Evolutionary conservation across 2,329 filamentous ascomycete genomes (phyloP).

Genomic region (Ophiocordyceps sinensis): DNA sequence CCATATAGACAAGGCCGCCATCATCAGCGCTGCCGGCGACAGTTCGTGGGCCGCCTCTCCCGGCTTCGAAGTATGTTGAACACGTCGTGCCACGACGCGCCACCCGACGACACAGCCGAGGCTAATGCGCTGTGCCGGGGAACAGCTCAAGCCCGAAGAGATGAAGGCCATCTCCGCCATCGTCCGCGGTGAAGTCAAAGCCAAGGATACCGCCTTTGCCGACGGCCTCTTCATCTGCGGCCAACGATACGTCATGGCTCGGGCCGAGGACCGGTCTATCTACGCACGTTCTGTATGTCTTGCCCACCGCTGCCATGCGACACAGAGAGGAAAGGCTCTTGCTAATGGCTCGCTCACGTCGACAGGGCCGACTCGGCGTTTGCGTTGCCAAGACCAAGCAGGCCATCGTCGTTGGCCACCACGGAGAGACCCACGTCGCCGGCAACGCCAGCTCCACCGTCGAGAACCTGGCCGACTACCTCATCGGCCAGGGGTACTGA

Average conservation of each 20-base stretch:
- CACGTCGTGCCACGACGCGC: neutral
- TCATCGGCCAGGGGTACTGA: conserved; percentile 63
- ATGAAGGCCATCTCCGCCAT: conserved; percentile 43
- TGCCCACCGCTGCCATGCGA: neutral
- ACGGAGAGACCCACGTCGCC: conserved; percentile 59
- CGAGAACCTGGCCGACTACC: conserved; percentile 76
- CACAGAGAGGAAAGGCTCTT: neutral
- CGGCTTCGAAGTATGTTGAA: conserved; percentile 53
- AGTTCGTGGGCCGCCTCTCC: conserved; percentile 61
- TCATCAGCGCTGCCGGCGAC: conserved; percentile 68
- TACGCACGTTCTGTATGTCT: conserved; percentile 70
- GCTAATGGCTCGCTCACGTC: neutral
- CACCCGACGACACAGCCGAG: neutral
- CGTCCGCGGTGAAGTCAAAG: conserved; percentile 27
- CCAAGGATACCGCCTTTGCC: conserved; percentile 50
- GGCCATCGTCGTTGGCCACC: conserved; percentile 79
- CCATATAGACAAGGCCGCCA: conserved; percentile 71
- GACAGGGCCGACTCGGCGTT: conserved; percentile 61
- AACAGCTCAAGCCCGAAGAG: conserved; percentile 32
- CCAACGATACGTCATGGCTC: conserved; percentile 65
- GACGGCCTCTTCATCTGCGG: conserved; percentile 65
- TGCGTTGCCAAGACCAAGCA: conserved; percentile 76
- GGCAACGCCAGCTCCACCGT: conserved; percentile 66
- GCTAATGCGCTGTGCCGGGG: conserved; percentile 1
- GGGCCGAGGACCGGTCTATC: conserved; percentile 61